Conservation (phyloP, 2,329 filamentous ascomycete species). For the Colletotrichum orchidophilum region DNA sequence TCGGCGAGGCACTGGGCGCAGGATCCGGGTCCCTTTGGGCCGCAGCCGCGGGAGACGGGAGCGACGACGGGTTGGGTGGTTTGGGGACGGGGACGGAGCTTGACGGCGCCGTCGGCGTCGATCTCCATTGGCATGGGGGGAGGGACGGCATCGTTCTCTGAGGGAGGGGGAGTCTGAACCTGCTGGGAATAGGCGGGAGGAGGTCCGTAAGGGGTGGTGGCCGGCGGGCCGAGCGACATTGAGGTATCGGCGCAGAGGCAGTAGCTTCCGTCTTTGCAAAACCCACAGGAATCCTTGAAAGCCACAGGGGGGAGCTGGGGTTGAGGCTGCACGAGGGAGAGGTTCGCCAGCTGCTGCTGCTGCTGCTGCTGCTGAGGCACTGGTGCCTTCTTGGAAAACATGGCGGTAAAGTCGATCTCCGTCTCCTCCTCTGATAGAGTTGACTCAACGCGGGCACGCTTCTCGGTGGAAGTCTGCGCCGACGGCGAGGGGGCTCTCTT, state of each 20-base stretch:
- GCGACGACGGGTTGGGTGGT: conserved; percentile 44
- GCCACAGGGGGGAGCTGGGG: conserved; percentile 48
- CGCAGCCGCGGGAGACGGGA: conserved; percentile 53
- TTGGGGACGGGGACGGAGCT: conserved; percentile 57
- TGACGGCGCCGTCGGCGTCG: conserved; percentile 68
- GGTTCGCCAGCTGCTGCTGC: conserved; percentile 31
- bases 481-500: conserved; percentile 62
- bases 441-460: conserved; percentile 62
- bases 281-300: conserved; percentile 77
- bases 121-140: conserved; percentile 66
- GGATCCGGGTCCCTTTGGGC: conserved; percentile 77
- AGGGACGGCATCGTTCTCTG: conserved; percentile 67
- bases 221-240: conserved; percentile 36
- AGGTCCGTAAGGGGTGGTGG: conserved; percentile 31
- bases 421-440: conserved; percentile 65
- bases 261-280: conserved; percentile 83
- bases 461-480: conserved; percentile 56
- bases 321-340: conserved; percentile 23
- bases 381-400: conserved; percentile 63
- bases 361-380: conserved; percentile 30
- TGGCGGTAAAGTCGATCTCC: conserved; percentile 79
- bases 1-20: conserved; percentile 82
- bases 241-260: conserved; percentile 80
- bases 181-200: conserved; percentile 42
- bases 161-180: conserved; percentile 66